Evolutionary conservation across 306 rosid genomes (phyloP).

Genomic region (Prunus kanzakura): DNA sequence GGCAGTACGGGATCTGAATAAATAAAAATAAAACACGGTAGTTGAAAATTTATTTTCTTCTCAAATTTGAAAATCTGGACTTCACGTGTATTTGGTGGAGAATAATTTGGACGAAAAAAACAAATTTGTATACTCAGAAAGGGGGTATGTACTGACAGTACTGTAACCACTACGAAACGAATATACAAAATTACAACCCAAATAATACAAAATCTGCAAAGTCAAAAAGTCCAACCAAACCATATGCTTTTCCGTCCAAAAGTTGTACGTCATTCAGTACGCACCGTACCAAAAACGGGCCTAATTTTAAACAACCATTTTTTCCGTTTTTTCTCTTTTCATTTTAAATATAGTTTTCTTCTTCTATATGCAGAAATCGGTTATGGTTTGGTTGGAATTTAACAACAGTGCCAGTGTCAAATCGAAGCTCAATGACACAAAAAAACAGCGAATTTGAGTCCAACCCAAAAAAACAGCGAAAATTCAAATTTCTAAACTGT

Average conservation of each 20-base stretch:
- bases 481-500: background rate
- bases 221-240: background rate
- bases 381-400: background rate
- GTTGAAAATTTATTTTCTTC: no score
- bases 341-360: background rate
- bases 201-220: background rate
- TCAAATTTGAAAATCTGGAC: no score
- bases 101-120: no score
- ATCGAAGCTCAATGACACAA: no score
- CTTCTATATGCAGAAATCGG: no score
- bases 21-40: no score
- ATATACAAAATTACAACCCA: background rate
- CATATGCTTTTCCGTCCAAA: background rate
- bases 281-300: background rate
- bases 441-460: background rate
- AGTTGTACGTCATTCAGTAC: background rate
- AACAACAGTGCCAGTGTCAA: background rate
- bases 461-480: background rate
- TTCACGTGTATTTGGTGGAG: background rate
- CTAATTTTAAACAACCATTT: background rate
- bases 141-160: background rate
- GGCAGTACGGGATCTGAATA: no score
- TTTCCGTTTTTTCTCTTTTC: background rate
- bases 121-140: background rate
- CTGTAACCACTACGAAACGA: background rate